Evolutionary conservation across 768 basidiomycete genomes (phyloP), one percentile per base, ranked within the genome.

Genomic region (Tulasnella sp.): DNA sequence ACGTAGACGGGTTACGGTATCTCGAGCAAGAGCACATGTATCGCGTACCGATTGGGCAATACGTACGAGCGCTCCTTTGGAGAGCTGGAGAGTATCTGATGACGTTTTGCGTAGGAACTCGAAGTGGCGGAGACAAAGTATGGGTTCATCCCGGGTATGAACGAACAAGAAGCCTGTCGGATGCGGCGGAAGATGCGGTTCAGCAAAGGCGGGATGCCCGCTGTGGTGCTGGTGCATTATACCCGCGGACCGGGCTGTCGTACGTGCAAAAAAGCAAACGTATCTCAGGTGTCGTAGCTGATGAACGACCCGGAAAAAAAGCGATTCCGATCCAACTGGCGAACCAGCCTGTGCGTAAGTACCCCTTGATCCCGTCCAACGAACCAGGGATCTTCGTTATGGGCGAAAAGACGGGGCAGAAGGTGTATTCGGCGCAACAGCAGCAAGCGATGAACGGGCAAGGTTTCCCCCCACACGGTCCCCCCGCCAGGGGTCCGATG

Each of bases 161-260:
- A 71, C 40, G 87, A 90, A 61, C 65, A 71, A 7, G 71, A 65
- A 59, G 86, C 88, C 29, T 84, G 75, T 68, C 80, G 86, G 14
- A 66, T 80, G 45, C 77, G 88, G 46, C 72, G 85, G 48, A 79
- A 84, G 5, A 90, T 77, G 66, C 80, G 87, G 35, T 73, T 91
- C 35, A 59, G 70, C 40, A 86, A 84, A 65, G 85, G 84, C 27
- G 84, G 85, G 0, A 79, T 85, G 63, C 76, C 81, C 0, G 77
- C 80, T 53, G 75, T 89, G n/a, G 73, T 82, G 15, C 77, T 90
- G 4, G 77, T 87, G 0, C 86, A 90, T 64, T 90, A 89, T 65
- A 73, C 78, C 29, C 78, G 84, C 63, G 83, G 82, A 4, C 80
- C 75, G 9, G 61, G 73, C 7, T 72, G 75, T 43, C 75, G 85